Evolutionary conservation across 257 asterid genomes (phyloP).

Genomic region (Primulina huaijiensis): DNA sequence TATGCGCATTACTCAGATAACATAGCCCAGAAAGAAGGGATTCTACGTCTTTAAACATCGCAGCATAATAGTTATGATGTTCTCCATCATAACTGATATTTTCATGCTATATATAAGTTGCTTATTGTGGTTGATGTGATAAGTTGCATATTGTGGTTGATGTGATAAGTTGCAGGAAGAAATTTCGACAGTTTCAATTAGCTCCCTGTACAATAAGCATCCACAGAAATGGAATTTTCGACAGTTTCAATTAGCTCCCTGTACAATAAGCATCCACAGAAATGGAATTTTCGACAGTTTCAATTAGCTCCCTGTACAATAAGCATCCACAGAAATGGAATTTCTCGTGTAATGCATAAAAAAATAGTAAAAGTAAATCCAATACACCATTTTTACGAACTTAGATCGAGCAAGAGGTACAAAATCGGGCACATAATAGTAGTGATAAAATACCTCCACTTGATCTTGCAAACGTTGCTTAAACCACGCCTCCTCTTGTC

Average conservation of each 20-base stretch:
- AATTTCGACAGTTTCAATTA: too few relatives aligned
- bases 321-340: too few relatives aligned
- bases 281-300: too few relatives aligned
- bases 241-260: too few relatives aligned
- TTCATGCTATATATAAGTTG: not conserved
- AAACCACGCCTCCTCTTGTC: constrained; percentile 94
- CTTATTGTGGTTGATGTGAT: not conserved
- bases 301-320: too few relatives aligned
- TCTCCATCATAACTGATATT: not conserved
- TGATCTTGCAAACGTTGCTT: constrained; percentile 35
- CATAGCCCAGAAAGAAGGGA: not conserved
- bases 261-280: too few relatives aligned
- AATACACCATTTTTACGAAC: not conserved
- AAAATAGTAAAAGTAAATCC: not conserved
- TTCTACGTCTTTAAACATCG: not conserved
- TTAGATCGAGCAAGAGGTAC: not conserved
- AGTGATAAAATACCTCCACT: constrained; percentile 52
- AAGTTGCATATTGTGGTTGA: not conserved
- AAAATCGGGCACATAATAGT: not conserved
- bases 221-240: too few relatives aligned
- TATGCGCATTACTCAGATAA: not conserved
- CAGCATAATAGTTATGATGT: not conserved
- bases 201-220: too few relatives aligned
- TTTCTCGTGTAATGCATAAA: not conserved
- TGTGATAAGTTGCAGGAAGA: not conserved